Percentiles rank a stretch among this genome's conserved stretches.
phyloP scores from a whole-genome alignment of 495 filamentous ascomycete genomes.

The Xylaria telfairii region DNA sequence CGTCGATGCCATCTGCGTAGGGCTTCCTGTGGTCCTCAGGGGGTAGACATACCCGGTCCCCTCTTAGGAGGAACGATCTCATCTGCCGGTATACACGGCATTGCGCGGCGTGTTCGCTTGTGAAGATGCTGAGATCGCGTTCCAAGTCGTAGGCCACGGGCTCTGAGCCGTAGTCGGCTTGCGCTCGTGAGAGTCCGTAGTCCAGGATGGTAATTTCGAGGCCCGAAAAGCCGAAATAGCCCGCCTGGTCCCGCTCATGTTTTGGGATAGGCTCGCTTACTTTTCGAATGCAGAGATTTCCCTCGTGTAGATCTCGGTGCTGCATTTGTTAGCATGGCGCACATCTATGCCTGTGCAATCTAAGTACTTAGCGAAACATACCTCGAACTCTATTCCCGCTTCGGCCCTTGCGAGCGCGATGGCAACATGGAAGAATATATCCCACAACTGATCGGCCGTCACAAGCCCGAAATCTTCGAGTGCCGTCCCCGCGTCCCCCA shows the following conservation, averaged over 20 bases:
- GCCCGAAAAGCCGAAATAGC: conserved; percentile 69
- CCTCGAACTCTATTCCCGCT: conserved; percentile 74
- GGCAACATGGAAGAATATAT: conserved; percentile 83
- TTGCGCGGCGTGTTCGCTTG: conserved; percentile 53
- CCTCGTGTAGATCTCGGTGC: conserved; percentile 88
- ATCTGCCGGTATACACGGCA: conserved; percentile 59
- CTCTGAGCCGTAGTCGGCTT: conserved; percentile 35
- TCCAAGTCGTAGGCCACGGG: conserved; percentile 58
- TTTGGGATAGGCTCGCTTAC: conserved; percentile 46
- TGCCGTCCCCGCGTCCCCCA: conserved; percentile 83
- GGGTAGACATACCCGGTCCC: conserved; percentile 40
- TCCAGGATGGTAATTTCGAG: conserved; percentile 86
- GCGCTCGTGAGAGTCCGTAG: conserved; percentile 82
- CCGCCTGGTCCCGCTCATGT: conserved; percentile 40
- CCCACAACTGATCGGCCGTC: conserved; percentile 71
- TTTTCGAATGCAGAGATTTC: conserved; percentile 79
- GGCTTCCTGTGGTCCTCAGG: conserved; percentile 43
- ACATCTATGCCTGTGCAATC: neutral
- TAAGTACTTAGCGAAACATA: conserved; percentile 35
- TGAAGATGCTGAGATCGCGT: conserved; percentile 58
- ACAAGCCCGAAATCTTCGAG: conserved; percentile 67
- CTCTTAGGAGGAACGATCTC: conserved; percentile 53
- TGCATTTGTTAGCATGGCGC: conserved; percentile 36
- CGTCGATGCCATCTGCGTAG: conserved; percentile 41
- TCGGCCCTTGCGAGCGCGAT: conserved; percentile 81